Evolutionary conservation across 305 asterid species (phyloP), one percentile per base, ranked within the genome.

Genomic region (Fraxinus nigra): DNA sequence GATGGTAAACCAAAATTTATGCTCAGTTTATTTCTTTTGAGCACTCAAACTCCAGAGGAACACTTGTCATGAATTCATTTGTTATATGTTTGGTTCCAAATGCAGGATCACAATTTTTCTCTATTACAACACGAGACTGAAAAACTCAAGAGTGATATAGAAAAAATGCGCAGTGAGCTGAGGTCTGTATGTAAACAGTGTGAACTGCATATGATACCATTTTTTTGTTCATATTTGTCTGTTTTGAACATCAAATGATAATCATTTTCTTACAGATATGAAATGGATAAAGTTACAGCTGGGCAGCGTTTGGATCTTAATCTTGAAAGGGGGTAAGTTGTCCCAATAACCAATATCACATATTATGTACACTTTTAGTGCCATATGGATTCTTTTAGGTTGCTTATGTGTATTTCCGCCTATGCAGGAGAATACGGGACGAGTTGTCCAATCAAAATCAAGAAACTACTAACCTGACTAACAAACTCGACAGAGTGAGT

Each of bases 231-330:
- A 14, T 59, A 10, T 46, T 48, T 75, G 56, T 56, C 78, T 67
- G 38, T 76, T 81, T 51, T 80, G 81, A 81, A 32, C 14, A 5
- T 75, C 24, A 56, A 74, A 61, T 8, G 16, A 59, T 82, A 54
- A 56, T 24, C 34, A 73, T 74, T 43, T 78, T 84, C 80, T 16
- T 88, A 84, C 91, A 95, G 99, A 91, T 90, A 95, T 85, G 99
- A 95, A 89, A 89, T 95, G 28, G 99, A 95, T 86, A 94, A 94
- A 90, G 98, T 91, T 81, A 91, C 95, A 35, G 99, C 99, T 63
- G 98, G 98, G 77, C 97, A 92, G 83, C 97, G 97, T 73, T 85
- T 95, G 92, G 99, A 95, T 91, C 91, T 92, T 84, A 95, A 94
- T 84, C 98, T 95, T 43, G 99, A 95, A 87, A 89, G 93, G 78